Evolutionary conservation across 345 rosid genomes (phyloP), one percentile per base, ranked within the genome.

Genomic region (Barbarea vulgaris): DNA sequence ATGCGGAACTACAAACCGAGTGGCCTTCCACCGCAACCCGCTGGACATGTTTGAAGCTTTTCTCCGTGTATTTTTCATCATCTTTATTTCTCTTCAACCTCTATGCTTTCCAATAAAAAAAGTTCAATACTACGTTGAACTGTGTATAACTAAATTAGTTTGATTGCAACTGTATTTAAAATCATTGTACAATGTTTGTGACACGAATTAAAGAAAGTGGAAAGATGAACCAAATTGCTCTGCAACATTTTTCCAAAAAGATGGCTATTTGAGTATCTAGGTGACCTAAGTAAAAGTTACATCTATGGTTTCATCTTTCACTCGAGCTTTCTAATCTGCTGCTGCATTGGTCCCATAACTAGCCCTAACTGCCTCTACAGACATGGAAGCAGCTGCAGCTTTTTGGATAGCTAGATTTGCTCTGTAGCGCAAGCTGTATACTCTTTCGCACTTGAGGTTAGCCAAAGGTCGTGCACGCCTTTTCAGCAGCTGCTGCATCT

Each of bases 391-490:
- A 72, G 77, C 83, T 77, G 83, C 85, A 55, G 93, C 95, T 79
- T 81, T 91, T 83, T 87, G 88, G 61, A 89, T 83, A n/a, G 88
- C 89, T 60, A 86, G 65, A 81, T 86, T 88, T 55, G 95, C 91
- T 74, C 83, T 81, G 74, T 78, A 83, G 50, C 85, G 80, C 83
- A 87, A 58, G 72, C 86, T 85, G 81, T 83, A 82, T 22, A 91
- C 88, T 63, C 34, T 87, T 60, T 87, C 91, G 82, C 87, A 78
- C 84, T 91, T 91, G 39, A 36, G 41, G 13, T 36, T 10, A 4
- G 41, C 41, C 41, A 36, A 36, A 36, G 13, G 4, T 36, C 4
- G 3, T 36, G 41, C 13, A 94, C 97, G 25, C 25, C n/a, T 24
- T 24, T 24, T 24, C 25, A 24, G 25, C 25, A 24, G 25, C 25